Percentiles rank a stretch among this genome's conserved stretches.
phyloP scores from a whole-genome alignment of 1,284 basidiomycete genomes.

The Ganoderma sp. region DNA sequence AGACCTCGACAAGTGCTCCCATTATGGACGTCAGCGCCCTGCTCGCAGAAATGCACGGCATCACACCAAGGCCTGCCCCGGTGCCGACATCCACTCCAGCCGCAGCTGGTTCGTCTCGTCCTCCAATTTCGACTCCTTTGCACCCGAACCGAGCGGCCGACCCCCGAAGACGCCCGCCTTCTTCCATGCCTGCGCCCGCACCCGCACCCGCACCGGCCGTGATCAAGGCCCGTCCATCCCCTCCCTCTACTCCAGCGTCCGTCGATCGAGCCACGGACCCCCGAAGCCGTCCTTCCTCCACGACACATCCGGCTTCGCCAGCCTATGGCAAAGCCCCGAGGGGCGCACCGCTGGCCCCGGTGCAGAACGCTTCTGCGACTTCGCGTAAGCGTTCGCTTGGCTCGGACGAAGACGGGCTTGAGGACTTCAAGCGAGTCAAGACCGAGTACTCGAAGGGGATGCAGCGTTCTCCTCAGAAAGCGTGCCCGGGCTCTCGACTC shows the following conservation, averaged over 20 bases:
- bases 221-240: background rate
- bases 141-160: background rate
- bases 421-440: background rate
- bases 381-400: background rate
- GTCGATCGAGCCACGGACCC: background rate
- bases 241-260: background rate
- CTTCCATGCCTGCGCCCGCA: background rate
- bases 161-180: background rate
- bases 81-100: background rate
- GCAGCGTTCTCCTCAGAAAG: background rate
- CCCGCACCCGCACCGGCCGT: background rate
- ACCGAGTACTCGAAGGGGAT: background rate
- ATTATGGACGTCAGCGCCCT: slow-evolving; percentile 17
- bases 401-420: background rate
- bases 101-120: background rate
- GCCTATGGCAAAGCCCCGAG: background rate
- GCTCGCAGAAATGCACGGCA: slow-evolving; percentile 18
- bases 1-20: slow-evolving; percentile 6
- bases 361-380: background rate
- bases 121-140: background rate
- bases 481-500: background rate
- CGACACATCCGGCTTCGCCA: background rate
- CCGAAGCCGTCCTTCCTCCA: background rate
- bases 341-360: background rate
- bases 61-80: background rate